Evolutionary conservation across 257 asterid genomes (phyloP).

Genomic region (Lavandula angustifolia): DNA sequence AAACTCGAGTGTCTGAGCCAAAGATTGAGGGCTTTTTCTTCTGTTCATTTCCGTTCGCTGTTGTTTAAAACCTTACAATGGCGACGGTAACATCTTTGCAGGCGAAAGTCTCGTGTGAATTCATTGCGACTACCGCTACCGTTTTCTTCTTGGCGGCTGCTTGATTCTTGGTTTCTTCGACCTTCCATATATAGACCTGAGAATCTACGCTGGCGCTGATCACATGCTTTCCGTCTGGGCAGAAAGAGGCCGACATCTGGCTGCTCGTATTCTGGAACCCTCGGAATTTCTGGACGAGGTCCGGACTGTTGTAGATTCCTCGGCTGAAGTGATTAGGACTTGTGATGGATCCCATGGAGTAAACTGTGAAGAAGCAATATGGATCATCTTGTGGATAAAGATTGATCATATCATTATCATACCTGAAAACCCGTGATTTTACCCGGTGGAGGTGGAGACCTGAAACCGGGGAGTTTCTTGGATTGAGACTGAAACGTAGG

Average conservation of each 20-base stretch:
- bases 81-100: slow-evolving; percentile 92
- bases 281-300: slow-evolving; percentile 84
- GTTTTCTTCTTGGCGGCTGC: slow-evolving; percentile 20
- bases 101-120: slow-evolving; percentile 64
- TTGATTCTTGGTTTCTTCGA: slow-evolving; percentile 44
- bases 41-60: no score
- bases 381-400: no score
- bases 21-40: no score
- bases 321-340: slow-evolving; percentile 90
- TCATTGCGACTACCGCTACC: not conserved
- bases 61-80: no score
- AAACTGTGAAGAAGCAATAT: slow-evolving; percentile 50
- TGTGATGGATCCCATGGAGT: slow-evolving; percentile 89
- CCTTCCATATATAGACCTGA: slow-evolving; percentile 78
- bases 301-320: slow-evolving; percentile 81
- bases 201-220: slow-evolving; percentile 95
- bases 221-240: slow-evolving; percentile 77
- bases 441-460: slow-evolving; percentile 40
- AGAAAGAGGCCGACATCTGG: slow-evolving; percentile 85
- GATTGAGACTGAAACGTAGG: slow-evolving; percentile 25
- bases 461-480: slow-evolving; percentile 29
- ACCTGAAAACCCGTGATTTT: slow-evolving; percentile 99
- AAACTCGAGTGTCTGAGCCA: no score
- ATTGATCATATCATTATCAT: not conserved
- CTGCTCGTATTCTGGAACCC: slow-evolving; percentile 84